These are phyloP conservation scores for Colletotrichum sp. DNA, from an alignment of 2,329 filamentous ascomycete species.

Conservation along the genomic window DNA sequence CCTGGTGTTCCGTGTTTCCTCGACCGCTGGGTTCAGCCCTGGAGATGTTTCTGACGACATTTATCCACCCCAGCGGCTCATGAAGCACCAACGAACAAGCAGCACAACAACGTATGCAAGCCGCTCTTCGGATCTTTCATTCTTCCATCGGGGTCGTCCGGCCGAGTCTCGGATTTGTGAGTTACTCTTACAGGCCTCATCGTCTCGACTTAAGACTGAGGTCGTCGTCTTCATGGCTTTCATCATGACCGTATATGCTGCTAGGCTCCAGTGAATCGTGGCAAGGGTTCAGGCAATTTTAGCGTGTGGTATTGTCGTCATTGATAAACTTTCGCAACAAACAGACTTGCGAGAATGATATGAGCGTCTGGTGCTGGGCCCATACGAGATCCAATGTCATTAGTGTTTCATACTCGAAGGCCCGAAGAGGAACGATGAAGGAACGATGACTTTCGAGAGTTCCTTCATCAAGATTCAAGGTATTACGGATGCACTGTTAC, in stretches of 20 bases:
- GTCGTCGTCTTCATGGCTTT: neutral
- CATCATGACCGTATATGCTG: neutral
- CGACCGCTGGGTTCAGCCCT: neutral
- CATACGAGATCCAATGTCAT: neutral
- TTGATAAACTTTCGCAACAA: neutral
- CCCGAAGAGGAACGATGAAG: neutral
- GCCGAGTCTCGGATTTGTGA: neutral
- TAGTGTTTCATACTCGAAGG: neutral
- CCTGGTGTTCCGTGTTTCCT: neutral
- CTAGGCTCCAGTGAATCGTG: neutral
- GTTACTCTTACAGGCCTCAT: neutral
- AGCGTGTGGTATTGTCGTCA: neutral
- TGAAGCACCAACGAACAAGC: neutral
- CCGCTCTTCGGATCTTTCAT: neutral
- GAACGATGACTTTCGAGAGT: neutral
- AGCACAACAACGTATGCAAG: neutral
- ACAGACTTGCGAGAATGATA: neutral
- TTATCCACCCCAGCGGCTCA: neutral
- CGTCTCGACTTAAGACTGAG: neutral
- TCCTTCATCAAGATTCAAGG: neutral
- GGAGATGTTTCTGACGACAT: neutral
- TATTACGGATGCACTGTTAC: neutral
- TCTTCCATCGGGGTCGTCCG: neutral
- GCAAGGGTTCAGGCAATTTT: neutral
- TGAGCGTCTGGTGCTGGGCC: accelerated